Conservation (phyloP, 768 basidiomycete species). For the Hygrophoropsis aurantiaca region DNA sequence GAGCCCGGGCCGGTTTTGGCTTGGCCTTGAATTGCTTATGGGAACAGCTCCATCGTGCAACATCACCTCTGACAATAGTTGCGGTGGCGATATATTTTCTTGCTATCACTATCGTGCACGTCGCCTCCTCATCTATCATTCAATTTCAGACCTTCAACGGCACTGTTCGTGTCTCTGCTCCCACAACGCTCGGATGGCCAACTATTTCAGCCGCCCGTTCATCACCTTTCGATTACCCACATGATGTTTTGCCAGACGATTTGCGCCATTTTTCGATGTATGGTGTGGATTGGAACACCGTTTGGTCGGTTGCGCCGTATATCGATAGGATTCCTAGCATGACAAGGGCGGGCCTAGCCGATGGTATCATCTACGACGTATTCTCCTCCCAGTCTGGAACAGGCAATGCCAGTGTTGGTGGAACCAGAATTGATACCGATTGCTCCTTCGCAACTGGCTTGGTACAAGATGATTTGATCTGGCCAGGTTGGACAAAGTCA, state of each 20-base stretch:
- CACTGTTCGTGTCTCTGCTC: background rate
- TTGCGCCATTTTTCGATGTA: no score
- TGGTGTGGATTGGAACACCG: background rate
- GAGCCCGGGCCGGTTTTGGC: slow-evolving; percentile 6
- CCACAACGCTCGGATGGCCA: background rate
- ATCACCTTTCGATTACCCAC: no score
- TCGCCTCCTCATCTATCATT: slow-evolving; percentile 7
- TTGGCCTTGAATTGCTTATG: slow-evolving; percentile 1
- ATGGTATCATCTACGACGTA: background rate
- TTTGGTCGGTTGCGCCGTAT: background rate
- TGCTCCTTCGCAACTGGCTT: no score
- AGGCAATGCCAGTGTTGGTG: background rate
- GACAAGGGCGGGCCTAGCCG: background rate
- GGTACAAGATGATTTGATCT: no score
- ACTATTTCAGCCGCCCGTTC: background rate
- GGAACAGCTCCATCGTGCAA: background rate
- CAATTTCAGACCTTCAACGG: slow-evolving; percentile 4
- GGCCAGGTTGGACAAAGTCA: no score
- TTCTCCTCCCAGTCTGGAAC: no score
- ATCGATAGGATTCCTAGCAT: background rate
- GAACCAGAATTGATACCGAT: no score
- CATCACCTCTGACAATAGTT: background rate
- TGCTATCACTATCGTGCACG: slow-evolving; percentile 3
- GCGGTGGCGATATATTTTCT: slow-evolving; percentile 5
- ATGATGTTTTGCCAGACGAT: no score